Evolutionary conservation across 2,329 filamentous ascomycete genomes (phyloP).

Genomic region (Aspergillus sp.): DNA sequence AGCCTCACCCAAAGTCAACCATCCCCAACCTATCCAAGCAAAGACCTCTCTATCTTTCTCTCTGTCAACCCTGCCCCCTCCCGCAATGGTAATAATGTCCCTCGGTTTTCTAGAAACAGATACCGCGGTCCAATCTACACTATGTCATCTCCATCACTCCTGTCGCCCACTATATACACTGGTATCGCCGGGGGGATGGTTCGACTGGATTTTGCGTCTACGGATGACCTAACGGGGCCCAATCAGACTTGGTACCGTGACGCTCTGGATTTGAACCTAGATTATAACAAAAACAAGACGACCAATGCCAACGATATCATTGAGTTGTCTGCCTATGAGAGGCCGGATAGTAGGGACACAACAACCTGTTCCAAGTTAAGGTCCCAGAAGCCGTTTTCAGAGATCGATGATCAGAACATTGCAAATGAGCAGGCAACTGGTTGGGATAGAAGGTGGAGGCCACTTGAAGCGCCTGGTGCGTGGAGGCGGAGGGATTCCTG

Average conservation of each 20-base stretch:
- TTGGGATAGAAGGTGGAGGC: slow-evolving; percentile 42
- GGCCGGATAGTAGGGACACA: slow-evolving; percentile 35
- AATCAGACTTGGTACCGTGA: slow-evolving; percentile 33
- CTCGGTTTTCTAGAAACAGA: slow-evolving; percentile 18
- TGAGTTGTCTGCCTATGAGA: slow-evolving; percentile 46
- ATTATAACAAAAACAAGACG: slow-evolving; percentile 5
- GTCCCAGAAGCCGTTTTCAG: slow-evolving; percentile 33
- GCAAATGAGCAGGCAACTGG: slow-evolving; percentile 26
- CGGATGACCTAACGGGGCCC: slow-evolving; percentile 40
- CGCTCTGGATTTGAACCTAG: slow-evolving; percentile 30
- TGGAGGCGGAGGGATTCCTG: slow-evolving; percentile 28
- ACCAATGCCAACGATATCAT: slow-evolving; percentile 24
- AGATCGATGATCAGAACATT: slow-evolving; percentile 19
- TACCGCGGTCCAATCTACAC: slow-evolving; percentile 48
- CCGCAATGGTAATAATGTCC: background rate
- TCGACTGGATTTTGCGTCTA: slow-evolving; percentile 45
- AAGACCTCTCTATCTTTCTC: slow-evolving; percentile 46
- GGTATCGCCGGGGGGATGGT: slow-evolving; percentile 45
- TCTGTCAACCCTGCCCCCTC: slow-evolving; percentile 28
- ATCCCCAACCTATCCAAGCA: slow-evolving; percentile 19
- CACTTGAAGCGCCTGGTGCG: slow-evolving; percentile 26
- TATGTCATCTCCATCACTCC: slow-evolving; percentile 45
- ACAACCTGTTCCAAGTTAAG: slow-evolving; percentile 35
- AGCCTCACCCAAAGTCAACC: background rate
- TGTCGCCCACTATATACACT: slow-evolving; percentile 47